A percentile compares a stretch with the other conserved stretches of the same genome.
These are phyloP conservation scores for Candolleomyces eurysporus DNA, from an alignment of 768 basidiomycete genomes.

Conservation along the genomic window DNA sequence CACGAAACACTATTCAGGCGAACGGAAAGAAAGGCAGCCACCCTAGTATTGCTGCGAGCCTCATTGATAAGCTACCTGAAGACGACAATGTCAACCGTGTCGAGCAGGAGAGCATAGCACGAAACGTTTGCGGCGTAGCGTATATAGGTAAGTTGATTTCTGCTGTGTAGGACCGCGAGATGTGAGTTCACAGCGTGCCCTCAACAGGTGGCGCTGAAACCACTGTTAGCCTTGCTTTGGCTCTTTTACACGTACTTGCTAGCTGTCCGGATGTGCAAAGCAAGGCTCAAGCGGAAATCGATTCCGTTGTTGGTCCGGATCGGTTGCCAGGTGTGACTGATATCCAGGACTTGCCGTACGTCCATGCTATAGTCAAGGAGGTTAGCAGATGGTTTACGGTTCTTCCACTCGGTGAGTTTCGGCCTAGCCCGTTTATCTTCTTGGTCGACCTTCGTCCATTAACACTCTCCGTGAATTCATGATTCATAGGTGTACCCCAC, in stretches of 20 bases:
- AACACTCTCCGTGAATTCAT: neutral
- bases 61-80: slow-evolving; percentile 4
- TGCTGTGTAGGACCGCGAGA: neutral
- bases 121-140: slow-evolving; percentile 22
- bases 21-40: neutral
- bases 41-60: neutral
- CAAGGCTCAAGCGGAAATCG: slow-evolving; percentile 6
- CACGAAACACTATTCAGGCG: neutral
- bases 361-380: slow-evolving; percentile 8
- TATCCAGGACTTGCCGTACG: neutral
- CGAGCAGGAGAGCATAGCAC: slow-evolving; percentile 17
- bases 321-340: slow-evolving; percentile 2
- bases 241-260: neutral
- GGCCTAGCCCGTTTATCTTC: too few relatives aligned
- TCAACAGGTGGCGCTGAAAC: slow-evolving; percentile 28
- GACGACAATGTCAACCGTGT: neutral
- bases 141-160: slow-evolving; percentile 18
- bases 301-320: slow-evolving; percentile 2
- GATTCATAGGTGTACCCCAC: slow-evolving; percentile 5
- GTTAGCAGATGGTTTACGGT: slow-evolving; percentile 5
- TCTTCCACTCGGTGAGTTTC: slow-evolving; percentile 4
- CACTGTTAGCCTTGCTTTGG: neutral
- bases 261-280: slow-evolving; percentile 1
- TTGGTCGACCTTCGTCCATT: too few relatives aligned
- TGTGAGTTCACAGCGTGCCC: neutral